Evolutionary conservation across 2,329 filamentous ascomycete species (phyloP), one percentile per base, ranked within the genome.

Genomic region (Alternaria atra): DNA sequence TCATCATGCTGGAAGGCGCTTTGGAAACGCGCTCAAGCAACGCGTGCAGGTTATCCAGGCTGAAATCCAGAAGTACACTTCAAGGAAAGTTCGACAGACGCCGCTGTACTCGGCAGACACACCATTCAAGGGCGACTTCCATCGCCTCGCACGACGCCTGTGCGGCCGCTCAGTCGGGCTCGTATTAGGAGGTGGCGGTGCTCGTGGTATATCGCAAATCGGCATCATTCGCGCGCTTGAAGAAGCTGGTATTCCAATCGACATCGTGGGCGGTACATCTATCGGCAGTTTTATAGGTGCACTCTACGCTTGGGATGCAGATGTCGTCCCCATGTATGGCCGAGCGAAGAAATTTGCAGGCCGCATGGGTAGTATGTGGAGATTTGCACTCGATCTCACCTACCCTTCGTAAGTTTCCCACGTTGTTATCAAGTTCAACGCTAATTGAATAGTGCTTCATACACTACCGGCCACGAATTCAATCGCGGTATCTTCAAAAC

Each of bases 401-500:
- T 99, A 99, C 77, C 95, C 95, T 0, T 95, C 94, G 79, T 80
- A 76, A 73, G 79, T 74, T 15, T 17, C 32, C 4, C 6, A 30
- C 6, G 5, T 39, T 20, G 15, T 10, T 6, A 35, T 5, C 35
- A 23, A 15, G 1, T 15, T 13, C 17, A 2, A 30, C 12, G 58
- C 73, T 72, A 64, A 72, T 39, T 48, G 2, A 13, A 1, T 52
- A 81, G 79, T 6, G 93, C 92, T 7, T 97, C 94, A 1, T 99
- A 99, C 80, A 99, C 96, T 1, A 99, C 95, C 0, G 95, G 95
- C 1, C 95, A 99, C 75, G 95, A 99, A 73, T 99, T 99, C 86
- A 99, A 99, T 72, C 91, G 95, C 6, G 95, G 95, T 40, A 97
- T 99, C 66, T 99, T 97, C 87, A 99, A 99, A 80, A 93, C 94